Conservation (phyloP, 192 early-diverging fungal genomes). For the Coemansia sp. region DNA sequence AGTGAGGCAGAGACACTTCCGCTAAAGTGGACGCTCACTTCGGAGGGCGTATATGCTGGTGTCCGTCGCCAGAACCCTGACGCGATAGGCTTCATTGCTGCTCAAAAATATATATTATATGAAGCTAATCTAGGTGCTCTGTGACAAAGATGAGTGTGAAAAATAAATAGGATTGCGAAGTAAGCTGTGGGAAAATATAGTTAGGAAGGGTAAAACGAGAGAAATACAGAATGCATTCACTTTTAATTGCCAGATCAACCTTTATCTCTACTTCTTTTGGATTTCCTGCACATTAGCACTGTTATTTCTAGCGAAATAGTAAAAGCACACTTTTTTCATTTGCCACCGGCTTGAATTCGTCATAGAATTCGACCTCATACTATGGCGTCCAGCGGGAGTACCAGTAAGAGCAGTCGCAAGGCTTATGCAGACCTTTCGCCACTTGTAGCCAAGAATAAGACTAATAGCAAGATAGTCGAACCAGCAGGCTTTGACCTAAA, state of each 20-base stretch:
- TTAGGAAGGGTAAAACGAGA: neutral
- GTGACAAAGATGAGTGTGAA: neutral
- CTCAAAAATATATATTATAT: neutral
- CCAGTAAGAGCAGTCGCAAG: conserved; percentile 9
- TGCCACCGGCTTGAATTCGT: neutral
- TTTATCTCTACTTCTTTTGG: neutral
- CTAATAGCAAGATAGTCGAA: conserved; percentile 13
- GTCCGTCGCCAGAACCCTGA: conserved; percentile 42
- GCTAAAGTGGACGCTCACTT: conserved; percentile 22
- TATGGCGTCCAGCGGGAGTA: neutral
- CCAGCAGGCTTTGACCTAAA: conserved; percentile 34
- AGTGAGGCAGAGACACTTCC: neutral
- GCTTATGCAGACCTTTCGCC: conserved; percentile 46
- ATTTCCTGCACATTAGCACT: conserved; percentile 1
- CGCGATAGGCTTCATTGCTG: conserved; percentile 1
- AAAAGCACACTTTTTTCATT: too few relatives aligned
- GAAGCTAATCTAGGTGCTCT: neutral
- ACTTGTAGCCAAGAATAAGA: conserved; percentile 21
- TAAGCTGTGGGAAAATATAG: neutral
- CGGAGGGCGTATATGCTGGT: conserved; percentile 33
- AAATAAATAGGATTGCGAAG: conserved; percentile 3
- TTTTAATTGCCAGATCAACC: neutral
- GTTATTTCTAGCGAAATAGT: neutral
- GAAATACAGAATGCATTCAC: neutral
- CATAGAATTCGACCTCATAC: neutral